Evolutionary conservation across 345 rosid genomes (phyloP).

Genomic region (Eucalyptus marginata): DNA sequence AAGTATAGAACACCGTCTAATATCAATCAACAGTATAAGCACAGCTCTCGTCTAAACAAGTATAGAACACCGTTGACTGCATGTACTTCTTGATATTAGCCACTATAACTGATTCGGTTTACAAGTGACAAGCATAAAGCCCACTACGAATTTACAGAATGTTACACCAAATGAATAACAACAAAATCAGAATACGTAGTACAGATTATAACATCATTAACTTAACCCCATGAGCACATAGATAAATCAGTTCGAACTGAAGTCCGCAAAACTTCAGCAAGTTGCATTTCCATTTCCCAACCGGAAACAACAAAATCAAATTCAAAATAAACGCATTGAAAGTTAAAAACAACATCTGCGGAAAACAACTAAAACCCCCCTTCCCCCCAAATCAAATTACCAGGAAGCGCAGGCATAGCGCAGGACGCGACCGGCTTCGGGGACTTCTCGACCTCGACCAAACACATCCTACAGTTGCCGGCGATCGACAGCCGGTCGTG

Average conservation of each 20-base stretch:
- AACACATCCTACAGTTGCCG: constrained; percentile 98
- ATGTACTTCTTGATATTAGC: neutral
- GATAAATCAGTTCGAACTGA: neutral
- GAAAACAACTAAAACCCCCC: neutral
- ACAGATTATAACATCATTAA: neutral
- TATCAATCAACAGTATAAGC: neutral
- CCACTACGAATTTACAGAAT: neutral
- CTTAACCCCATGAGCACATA: neutral
- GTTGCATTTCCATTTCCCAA: neutral
- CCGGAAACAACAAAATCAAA: neutral
- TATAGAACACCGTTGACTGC: neutral
- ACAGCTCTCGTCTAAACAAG: neutral
- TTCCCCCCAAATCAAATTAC: constrained; percentile 2
- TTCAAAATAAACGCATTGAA: neutral
- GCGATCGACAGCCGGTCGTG: constrained; percentile 93
- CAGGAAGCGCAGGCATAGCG: constrained; percentile 99
- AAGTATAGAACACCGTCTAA: neutral
- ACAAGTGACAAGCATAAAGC: neutral
- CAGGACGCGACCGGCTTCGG: constrained; percentile 99
- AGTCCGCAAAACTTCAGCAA: neutral
- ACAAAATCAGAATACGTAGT: neutral
- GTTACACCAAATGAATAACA: neutral
- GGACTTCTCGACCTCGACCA: constrained; percentile 97
- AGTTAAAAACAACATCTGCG: neutral
- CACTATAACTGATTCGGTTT: neutral